These are phyloP conservation scores for Spathaspora sp. DNA, from an alignment of 1,139 yeast genomes.

Conservation along the genomic window DNA sequence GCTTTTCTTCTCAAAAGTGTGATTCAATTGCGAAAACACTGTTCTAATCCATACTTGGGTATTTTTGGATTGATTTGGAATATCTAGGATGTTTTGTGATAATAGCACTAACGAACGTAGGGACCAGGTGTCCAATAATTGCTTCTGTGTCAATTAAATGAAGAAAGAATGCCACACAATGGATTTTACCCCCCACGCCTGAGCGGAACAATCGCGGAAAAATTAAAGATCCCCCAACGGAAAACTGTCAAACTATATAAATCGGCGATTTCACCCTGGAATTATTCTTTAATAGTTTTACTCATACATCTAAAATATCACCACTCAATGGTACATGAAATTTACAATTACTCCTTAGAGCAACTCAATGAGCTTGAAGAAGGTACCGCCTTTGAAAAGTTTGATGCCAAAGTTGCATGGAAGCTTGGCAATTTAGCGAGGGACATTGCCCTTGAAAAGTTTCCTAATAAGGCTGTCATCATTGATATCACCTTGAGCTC, in stretches of 20 bases:
- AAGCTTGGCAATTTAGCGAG: conserved; percentile 36
- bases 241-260: neutral
- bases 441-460: conserved; percentile 21
- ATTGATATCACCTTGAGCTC: conserved; percentile 49
- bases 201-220: neutral
- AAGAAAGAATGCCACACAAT: neutral
- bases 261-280: neutral
- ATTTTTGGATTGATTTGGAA: no score
- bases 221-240: neutral
- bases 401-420: conserved; percentile 37
- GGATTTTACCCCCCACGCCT: neutral
- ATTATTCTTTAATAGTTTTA: neutral
- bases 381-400: conserved; percentile 17
- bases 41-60: no score
- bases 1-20: no score
- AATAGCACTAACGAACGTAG: no score
- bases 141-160: no score
- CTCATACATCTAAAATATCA: neutral
- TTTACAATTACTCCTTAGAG: conserved; percentile 15
- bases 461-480: conserved; percentile 36
- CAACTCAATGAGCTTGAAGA: conserved; percentile 18
- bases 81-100: no score
- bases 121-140: no score
- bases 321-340: conserved; percentile 13
- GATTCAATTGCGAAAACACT: no score